phyloP scores from a whole-genome alignment of 78 protist genomes.

The Dictyostelium intermedium region DNA sequence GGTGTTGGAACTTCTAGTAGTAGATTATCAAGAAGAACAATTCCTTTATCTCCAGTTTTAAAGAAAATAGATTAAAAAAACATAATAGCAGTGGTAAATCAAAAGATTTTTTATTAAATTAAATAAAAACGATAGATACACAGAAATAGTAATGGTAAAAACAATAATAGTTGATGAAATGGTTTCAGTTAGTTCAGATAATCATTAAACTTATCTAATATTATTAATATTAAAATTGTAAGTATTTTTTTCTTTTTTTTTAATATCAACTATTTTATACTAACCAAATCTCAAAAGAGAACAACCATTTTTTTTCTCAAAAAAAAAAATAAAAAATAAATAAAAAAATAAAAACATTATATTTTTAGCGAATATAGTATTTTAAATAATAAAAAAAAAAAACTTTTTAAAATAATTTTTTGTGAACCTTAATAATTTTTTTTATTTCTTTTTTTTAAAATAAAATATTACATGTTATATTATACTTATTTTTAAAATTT shows the following conservation, averaged over 20 bases:
- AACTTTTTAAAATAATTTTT: no score
- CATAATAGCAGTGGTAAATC: no score
- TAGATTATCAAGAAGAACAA: not conserved
- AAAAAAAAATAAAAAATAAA: no score
- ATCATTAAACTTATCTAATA: not conserved
- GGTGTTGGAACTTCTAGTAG: not conserved
- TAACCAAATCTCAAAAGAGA: no score
- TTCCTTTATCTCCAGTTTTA: not conserved
- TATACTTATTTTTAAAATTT: not conserved
- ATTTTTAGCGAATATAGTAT: no score
- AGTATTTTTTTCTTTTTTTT: not conserved
- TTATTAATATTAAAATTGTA: not conserved
- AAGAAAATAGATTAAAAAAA: not conserved
- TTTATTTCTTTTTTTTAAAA: no score
- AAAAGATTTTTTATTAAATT: not conserved
- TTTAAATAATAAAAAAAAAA: no score
- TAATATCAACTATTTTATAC: no score
- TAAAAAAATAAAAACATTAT: no score
- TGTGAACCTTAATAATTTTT: no score
- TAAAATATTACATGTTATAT: not conserved
- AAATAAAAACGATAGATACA: not conserved
- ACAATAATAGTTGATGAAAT: not conserved
- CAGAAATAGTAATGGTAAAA: not conserved
- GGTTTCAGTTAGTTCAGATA: slow-evolving; percentile 1
- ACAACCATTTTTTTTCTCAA: no score